A percentile compares a stretch with the other conserved stretches of the same genome.
These are phyloP conservation scores for Borealophlyctis nickersoniae DNA, from an alignment of 192 early-diverging fungal genomes.

Conservation along the genomic window DNA sequence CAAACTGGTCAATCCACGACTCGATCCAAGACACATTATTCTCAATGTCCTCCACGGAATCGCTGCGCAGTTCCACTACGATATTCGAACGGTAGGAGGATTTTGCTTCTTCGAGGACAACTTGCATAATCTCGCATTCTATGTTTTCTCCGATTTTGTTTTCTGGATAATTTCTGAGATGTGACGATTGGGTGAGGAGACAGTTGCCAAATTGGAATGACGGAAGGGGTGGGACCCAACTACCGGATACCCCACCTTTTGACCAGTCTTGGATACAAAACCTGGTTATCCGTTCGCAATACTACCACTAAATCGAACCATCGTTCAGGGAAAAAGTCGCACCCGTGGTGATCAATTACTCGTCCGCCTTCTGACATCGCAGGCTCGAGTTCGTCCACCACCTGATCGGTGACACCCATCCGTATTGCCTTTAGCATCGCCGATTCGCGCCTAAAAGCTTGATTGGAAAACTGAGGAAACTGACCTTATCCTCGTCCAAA, in stretches of 20 bases:
- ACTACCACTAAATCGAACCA: slow-evolving; percentile 98
- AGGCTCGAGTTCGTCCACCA: slow-evolving; percentile 89
- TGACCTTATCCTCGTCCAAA: slow-evolving; percentile 88
- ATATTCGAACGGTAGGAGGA: slow-evolving; percentile 80
- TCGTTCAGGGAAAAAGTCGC: slow-evolving; percentile 93
- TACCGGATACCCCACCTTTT: slow-evolving; percentile 49
- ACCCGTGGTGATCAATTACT: slow-evolving; percentile 92
- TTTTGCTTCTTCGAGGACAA: slow-evolving; percentile 82
- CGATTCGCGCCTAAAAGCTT: too few relatives aligned
- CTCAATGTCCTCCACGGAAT: slow-evolving; percentile 88
- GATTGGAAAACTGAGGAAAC: too few relatives aligned
- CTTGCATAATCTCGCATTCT: slow-evolving; percentile 97
- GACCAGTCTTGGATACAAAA: slow-evolving; percentile 78
- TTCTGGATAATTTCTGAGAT: slow-evolving; percentile 65
- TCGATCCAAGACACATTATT: slow-evolving; percentile 79
- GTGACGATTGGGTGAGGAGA: too few relatives aligned
- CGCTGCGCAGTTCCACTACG: slow-evolving; percentile 75
- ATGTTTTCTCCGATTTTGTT: slow-evolving; percentile 92
- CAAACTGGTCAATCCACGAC: slow-evolving; percentile 44
- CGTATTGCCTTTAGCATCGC: too few relatives aligned
- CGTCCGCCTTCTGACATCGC: slow-evolving; percentile 75
- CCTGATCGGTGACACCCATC: slow-evolving; percentile 46
- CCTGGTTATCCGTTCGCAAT: slow-evolving; percentile 71
- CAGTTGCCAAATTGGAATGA: too few relatives aligned
- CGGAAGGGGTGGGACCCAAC: slow-evolving; percentile 1